These are phyloP conservation scores for Nicotiana benthamiana DNA, from an alignment of 257 asterid species.

Conservation along the genomic window DNA sequence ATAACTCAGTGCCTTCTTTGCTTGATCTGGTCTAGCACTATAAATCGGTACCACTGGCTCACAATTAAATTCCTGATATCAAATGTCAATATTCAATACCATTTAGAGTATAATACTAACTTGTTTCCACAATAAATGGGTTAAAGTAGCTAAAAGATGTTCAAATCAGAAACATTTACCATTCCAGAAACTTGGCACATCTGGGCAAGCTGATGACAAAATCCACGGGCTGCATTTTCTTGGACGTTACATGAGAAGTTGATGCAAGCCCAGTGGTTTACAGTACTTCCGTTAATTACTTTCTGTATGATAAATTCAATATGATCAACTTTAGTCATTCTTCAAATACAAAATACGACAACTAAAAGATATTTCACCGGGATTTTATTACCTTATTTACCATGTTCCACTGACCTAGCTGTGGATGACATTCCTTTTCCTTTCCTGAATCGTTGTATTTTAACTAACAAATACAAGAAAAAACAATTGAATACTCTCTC, in stretches of 20 bases:
- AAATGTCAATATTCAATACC: neutral
- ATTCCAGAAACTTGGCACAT: slow-evolving; percentile 99
- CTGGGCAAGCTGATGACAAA: slow-evolving; percentile 83
- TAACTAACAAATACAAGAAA: slow-evolving; percentile 37
- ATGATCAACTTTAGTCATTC: neutral
- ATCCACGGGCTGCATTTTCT: slow-evolving; percentile 93
- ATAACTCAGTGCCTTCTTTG: slow-evolving; percentile 82
- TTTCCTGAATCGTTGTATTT: slow-evolving; percentile 90
- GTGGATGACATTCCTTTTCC: slow-evolving; percentile 95
- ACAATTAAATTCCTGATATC: slow-evolving; percentile 62
- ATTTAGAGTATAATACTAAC: neutral
- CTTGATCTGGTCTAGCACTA: slow-evolving; percentile 87
- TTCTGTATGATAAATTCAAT: slow-evolving; percentile 32
- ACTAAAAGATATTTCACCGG: neutral
- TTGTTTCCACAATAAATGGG: too few relatives aligned
- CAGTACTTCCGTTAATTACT: slow-evolving; percentile 96
- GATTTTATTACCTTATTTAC: slow-evolving; percentile 63
- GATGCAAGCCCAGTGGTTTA: slow-evolving; percentile 93
- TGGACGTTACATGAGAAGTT: slow-evolving; percentile 94
- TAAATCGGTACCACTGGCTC: slow-evolving; percentile 86
- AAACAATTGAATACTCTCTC: neutral
- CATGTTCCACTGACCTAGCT: slow-evolving; percentile 99
- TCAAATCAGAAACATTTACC: slow-evolving; percentile 27
- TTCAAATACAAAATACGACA: neutral
- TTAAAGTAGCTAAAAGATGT: neutral